Percentiles rank a stretch among this genome's conserved stretches.
Conservation (phyloP, 2,329 filamentous ascomycete genomes). For the Fusarium newnesense region DNA sequence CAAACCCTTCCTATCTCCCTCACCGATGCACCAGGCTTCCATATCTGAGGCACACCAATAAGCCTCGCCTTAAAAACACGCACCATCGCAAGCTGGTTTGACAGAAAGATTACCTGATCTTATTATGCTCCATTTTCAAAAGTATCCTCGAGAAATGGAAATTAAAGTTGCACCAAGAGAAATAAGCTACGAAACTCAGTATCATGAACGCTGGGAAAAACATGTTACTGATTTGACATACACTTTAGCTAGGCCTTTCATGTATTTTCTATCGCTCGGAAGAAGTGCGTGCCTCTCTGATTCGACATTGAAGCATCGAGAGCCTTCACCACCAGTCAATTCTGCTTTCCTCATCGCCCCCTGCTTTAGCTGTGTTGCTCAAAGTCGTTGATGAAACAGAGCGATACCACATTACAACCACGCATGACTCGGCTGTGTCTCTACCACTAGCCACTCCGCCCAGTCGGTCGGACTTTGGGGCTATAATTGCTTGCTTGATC, state of each 20-base stretch:
- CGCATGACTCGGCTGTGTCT: background rate
- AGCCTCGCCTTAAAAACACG: background rate
- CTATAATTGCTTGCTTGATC: slow-evolving; percentile 6
- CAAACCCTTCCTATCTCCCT: slow-evolving; percentile 21
- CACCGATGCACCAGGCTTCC: slow-evolving; percentile 25
- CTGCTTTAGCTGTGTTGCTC: no score
- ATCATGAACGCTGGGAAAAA: background rate
- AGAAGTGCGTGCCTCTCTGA: background rate
- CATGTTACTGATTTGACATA: background rate
- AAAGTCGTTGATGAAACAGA: background rate
- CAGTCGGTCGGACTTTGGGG: background rate
- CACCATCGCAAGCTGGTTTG: slow-evolving; percentile 4
- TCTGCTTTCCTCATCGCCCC: background rate
- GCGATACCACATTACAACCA: background rate
- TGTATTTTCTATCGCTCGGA: background rate
- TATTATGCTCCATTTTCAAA: background rate
- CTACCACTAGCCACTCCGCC: background rate
- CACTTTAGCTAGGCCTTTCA: background rate
- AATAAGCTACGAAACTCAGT: background rate
- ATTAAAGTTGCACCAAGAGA: background rate
- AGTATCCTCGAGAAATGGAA: background rate
- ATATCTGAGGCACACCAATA: slow-evolving; percentile 9
- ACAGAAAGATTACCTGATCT: background rate
- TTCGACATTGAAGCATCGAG: background rate
- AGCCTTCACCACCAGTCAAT: background rate